Conservation (phyloP, 371 early-diverging fungal species). For the Haplosporangium sp. region DNA sequence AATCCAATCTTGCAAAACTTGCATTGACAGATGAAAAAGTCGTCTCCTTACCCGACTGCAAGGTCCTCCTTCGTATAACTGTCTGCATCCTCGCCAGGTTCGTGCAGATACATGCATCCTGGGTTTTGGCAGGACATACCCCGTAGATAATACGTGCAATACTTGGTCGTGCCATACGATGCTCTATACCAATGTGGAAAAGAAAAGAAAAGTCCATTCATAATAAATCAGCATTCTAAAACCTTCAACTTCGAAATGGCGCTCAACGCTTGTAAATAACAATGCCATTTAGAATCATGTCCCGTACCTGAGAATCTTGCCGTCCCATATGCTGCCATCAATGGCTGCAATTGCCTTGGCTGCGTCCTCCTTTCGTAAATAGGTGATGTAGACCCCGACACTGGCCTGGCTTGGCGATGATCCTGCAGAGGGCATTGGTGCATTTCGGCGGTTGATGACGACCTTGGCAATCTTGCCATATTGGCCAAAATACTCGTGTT, state of each 20-base stretch:
- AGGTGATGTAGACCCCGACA: conserved; percentile 92
- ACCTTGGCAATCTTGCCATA: conserved; percentile 95
- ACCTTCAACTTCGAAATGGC: no score
- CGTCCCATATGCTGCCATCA: conserved; percentile 93
- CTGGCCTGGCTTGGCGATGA: conserved; percentile 66
- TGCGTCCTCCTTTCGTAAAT: conserved; percentile 88
- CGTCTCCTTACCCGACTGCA: conserved; percentile 68
- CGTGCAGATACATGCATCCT: conserved; percentile 94
- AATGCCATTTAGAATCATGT: not conserved
- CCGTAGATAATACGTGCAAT: conserved; percentile 94
- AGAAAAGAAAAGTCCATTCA: not conserved
- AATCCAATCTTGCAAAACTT: no score
- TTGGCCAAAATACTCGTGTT: conserved; percentile 95
- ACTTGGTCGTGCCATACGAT: conserved; percentile 97
- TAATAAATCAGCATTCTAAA: no score
- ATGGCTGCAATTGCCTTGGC: conserved; percentile 90
- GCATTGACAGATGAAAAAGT: no score
- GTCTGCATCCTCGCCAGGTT: conserved; percentile 92
- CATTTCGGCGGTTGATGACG: conserved; percentile 82
- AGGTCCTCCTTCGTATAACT: conserved; percentile 74
- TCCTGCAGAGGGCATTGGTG: conserved; percentile 63
- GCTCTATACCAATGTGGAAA: conserved; percentile 59
- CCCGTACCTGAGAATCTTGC: conserved; percentile 79
- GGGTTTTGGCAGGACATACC: conserved; percentile 93
- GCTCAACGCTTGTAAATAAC: no score